Percentiles rank a stretch among this genome's conserved stretches.
phyloP scores from a whole-genome alignment of 345 rosid genomes.

The Sonneratia alba region DNA sequence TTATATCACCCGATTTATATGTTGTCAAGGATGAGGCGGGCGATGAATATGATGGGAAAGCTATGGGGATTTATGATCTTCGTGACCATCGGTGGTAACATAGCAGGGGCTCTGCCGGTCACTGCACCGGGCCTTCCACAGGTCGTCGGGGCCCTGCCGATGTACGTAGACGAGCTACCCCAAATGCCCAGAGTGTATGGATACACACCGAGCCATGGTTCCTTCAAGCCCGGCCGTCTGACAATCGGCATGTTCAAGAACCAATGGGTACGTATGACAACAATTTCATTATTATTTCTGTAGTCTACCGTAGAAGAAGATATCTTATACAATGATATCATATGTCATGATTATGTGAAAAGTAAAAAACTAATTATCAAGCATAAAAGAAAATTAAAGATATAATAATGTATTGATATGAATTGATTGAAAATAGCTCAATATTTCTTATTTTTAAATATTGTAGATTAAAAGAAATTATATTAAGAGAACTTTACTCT shows the following conservation, averaged over 20 bases:
- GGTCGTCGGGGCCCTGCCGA: constrained; percentile 9
- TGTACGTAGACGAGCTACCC: constrained; percentile 15
- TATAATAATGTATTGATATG: too few relatives aligned
- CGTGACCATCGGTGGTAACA: background rate
- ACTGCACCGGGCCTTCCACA: constrained; percentile 4
- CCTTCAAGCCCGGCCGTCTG: background rate
- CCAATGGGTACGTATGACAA: constrained; percentile 12
- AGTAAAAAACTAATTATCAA: too few relatives aligned
- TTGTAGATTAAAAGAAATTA: too few relatives aligned
- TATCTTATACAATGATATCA: too few relatives aligned
- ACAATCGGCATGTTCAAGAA: constrained; percentile 16
- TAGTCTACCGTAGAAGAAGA: too few relatives aligned
- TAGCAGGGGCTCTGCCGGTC: background rate
- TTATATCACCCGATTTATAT: too few relatives aligned
- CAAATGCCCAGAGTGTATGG: constrained; percentile 12
- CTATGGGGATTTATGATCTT: background rate
- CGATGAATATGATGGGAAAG: background rate
- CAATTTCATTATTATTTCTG: background rate
- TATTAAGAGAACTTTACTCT: too few relatives aligned
- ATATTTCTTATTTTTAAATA: too few relatives aligned
- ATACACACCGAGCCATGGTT: background rate
- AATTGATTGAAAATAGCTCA: too few relatives aligned
- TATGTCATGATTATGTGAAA: too few relatives aligned
- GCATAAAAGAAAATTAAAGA: too few relatives aligned
- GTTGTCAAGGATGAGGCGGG: background rate